Conservation (phyloP, 2,329 filamentous ascomycete genomes). For the Arthrobotrys entomopaga region DNA sequence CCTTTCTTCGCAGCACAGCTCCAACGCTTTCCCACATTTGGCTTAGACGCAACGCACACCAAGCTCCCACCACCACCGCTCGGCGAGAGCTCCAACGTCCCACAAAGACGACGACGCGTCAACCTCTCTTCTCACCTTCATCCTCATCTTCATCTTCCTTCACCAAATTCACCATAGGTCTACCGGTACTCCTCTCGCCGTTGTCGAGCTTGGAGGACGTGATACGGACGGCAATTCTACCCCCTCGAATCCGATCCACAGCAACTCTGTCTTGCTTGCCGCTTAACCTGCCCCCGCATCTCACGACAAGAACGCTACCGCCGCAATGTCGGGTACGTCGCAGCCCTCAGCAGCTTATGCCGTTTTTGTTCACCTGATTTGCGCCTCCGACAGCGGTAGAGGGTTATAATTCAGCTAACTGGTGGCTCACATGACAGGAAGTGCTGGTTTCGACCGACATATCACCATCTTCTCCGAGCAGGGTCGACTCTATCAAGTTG, state of each 20-base stretch:
- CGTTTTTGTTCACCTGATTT: conserved; percentile 22
- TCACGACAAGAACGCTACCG: conserved; percentile 23
- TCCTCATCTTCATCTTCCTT: conserved; percentile 17
- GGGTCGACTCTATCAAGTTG: conserved; percentile 98
- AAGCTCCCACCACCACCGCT: conserved; percentile 31
- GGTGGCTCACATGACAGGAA: conserved; percentile 67
- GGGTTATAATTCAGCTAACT: conserved; percentile 24
- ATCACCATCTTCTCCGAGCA: conserved; percentile 99
- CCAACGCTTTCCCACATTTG: conserved; percentile 34
- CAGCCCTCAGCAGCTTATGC: conserved; percentile 11
- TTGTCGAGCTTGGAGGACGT: background rate
- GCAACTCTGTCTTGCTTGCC: background rate
- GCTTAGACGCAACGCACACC: conserved; percentile 39
- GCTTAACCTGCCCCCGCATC: background rate
- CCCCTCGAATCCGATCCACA: background rate
- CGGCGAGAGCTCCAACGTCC: conserved; percentile 32
- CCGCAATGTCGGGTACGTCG: conserved; percentile 52
- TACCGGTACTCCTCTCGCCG: background rate
- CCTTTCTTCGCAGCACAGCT: conserved; percentile 1
- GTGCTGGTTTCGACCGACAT: conserved; percentile 94
- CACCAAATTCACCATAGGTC: conserved; percentile 11
- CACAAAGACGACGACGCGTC: conserved; percentile 51
- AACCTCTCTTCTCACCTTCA: conserved; percentile 33
- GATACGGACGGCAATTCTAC: too few species aligned
- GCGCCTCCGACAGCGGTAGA: background rate